Evolutionary conservation across 768 basidiomycete species (phyloP), one percentile per base, ranked within the genome.

Genomic region (Hericium coralloides): DNA sequence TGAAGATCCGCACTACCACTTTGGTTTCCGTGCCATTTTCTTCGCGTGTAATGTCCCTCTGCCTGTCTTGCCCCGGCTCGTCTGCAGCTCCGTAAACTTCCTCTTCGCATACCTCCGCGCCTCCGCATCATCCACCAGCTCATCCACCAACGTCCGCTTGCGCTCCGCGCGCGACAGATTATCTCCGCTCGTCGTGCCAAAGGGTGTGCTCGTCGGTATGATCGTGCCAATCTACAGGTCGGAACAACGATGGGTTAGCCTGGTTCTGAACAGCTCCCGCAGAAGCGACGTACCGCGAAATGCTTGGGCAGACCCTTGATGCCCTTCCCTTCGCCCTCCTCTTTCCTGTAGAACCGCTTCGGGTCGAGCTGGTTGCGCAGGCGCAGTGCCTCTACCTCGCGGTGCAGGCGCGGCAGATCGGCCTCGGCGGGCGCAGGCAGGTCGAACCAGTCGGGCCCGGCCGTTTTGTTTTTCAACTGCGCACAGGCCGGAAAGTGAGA

Each of bases 351-450:
- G 72, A 95, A 95, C 20, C 90, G 80, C 68, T 95, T 97, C 17
- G 92, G 92, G 65, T 97, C 94, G 18, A 97, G 79, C 57, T 92
- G 87, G 66, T 92, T 92, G 52, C 87, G 82, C 49, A 97, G 73
- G 31, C 92, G 85, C 56, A 95, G 74, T 0, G 94, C 87, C 67
- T 95, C 89, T 12, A 92, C 86, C 73, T 97, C 92, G 53, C 88
- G 86, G 64, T 92, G 73, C 41, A 94, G 70, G 38, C 83, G 79
- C 38, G 91, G 89, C 15, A 91, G 74, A 59, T 93, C 90, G 12
- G 87, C 82, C 63, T 89, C 87, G 14, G 81, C 70, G 20, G 92
- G 92, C 17, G 88, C 85, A 18, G 92, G 90, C 55, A 95, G 77
- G 68, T 94, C 89, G 67, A 92, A 94, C 92, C 92, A 95, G 56